Base-by-base conservation (phyloP, 768 basidiomycete species). In the Nidula microcarpa region DNA sequence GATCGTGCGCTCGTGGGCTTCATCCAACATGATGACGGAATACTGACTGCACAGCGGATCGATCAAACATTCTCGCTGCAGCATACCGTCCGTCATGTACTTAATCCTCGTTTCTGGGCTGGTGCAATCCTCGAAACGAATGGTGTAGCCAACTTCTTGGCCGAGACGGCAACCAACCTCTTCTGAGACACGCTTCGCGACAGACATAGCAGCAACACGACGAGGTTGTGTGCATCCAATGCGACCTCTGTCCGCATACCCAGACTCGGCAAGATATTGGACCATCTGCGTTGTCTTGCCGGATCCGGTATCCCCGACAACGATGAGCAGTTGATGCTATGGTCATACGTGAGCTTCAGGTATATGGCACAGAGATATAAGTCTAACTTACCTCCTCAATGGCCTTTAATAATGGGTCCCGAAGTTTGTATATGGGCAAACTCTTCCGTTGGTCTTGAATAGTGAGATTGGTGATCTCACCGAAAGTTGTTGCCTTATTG, bases 51-150 rank as follows among this genome's bases (percentile, higher is more conserved):
- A 87, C 55, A 97, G 85, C 5, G 96, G 96, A 64, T 99, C 97
- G 64, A 98, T 91, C 50, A 99, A 75, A 58, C 89, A 93, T 76
- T 99, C 97, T 72, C 97, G 84, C 64, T 98, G 92, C 23, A 99
- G 80, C 94, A 99, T 98, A 75, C 97, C 97, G 65, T 98, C 97
- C 63, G 97, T 99, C 97, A 99, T 98, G 80, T 97, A 99, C 71
- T 98, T 99, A 80, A 99, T 99, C 64, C 90, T 86, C 3, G 97
- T 98, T 72, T 99, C 97, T 3, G 97, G 96, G 64, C 94, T 90
- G 5, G 97, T 98, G 70, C 96, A 94, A 69, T 99, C 97, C 74
- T 99, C 97, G 68, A 99, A 99, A 75, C 97, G 96, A 61, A 99
- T 98, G 5, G 91, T 91, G 67, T 99, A 99, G 6, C 97, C 97